Base-by-base conservation (phyloP, 75 land plant genomes). In the Pseudotsuga menziesii region DNA sequence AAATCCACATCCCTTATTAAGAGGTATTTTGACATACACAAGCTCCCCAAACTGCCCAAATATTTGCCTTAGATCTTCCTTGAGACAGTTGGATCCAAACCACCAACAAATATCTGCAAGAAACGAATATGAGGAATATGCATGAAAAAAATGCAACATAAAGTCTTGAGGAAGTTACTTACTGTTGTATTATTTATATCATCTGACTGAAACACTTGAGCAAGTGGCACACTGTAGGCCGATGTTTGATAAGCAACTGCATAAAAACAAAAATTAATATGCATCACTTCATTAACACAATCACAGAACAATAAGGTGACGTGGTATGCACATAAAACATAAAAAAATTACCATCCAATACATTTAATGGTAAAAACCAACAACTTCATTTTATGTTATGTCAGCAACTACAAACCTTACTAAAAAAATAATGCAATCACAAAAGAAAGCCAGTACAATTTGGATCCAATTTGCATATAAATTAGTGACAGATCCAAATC, bases 41-140 rank as follows among this genome's bases (percentile, higher is more conserved):
- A 96, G 78, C n/a, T 96, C 99, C 32, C 97, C 99, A 79, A 92
- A 89, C 76, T 90, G 99, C 1, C 78, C 78, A 78, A 90, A 96
- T 6, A 87, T 81, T 71, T 91, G 88, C 75, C 66, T 90, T n/a
- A n/a, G n/a, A n/a, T n/a, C n/a, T n/a, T n/a, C n/a, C n/a, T 76
- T 1, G 85, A 75, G 5, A 91, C 86, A 89, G 89, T 94, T 11
- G 91, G 95, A 73, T 96, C 99, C 87, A 96, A 82, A 20, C 89
- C 87, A 57, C 97, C 98, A 71, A 96, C 83, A 85, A 87, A 96
- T 77, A 96, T 85, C 99, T 96, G 90, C 80, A 76, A 11, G 64
- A 58, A 48, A 70, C 56, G 13, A 26, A 56, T 72, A 54, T 36
- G 62, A 64, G 9, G 25, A 66, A 27, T 61, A 56, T 27, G 22